Evolutionary conservation across 2,329 filamentous ascomycete genomes (phyloP), one percentile per base, ranked within the genome.

Genomic region (Fusarium veterinarium): DNA sequence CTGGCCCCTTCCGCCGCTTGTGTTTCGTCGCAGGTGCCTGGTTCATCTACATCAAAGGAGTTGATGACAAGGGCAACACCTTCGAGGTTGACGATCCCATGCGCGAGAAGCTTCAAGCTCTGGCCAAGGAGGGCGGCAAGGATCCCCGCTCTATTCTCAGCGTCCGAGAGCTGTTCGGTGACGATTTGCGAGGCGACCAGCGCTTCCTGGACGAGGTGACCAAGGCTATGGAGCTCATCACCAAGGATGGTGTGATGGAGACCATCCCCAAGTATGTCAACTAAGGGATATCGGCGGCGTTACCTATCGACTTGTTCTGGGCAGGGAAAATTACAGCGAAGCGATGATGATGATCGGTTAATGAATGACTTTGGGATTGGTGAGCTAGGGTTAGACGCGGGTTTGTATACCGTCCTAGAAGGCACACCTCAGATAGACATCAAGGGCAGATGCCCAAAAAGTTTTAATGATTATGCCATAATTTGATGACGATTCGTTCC

Each of bases 1-100:
- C 76, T 5, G 83, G 80, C 20, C 85, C 85, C 69, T 81, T 84
- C 76, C 84, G 84, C 44, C 84, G 86, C 17, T 79, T 88, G 56
- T 84, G 81, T 69, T 87, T 88, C 69, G 83, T 84, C 61, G 81
- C 82, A 2, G 86, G 81, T 41, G 82, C 82, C 19, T 88, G 86
- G 86, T 88, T 88, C 83, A 81, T 76, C 45, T 88, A 88, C 79
- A 65, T 88, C 63, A 82, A 84, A 53, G 86, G 86, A n/a, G 79
- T 86, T 16, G 84, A 87, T 67, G 86, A 88, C 76, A 79, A 78
- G 52, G 86, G 86, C 73, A 80, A 84, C 59, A 46, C 74, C 20
- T 82, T 82, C 67, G 77, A 79, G 65, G 78, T 85, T 46, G 84
- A 86, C 38, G 86, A 88, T 73, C 85, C 86, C 6, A 84, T 87